phyloP scores from a whole-genome alignment of 2,329 filamentous ascomycete genomes.

The Fusarium vanettenii region DNA sequence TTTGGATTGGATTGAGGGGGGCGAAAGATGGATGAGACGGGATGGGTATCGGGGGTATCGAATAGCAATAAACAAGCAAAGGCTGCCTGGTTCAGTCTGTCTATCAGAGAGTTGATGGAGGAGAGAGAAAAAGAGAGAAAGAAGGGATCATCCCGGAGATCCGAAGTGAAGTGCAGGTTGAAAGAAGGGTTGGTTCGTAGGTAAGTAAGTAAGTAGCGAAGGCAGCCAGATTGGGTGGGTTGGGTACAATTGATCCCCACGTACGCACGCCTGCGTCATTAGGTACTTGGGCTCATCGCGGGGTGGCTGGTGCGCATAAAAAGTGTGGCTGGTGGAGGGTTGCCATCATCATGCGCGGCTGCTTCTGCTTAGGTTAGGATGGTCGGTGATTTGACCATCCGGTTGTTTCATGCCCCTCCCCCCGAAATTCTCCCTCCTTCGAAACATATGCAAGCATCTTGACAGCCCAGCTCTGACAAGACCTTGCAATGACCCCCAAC shows the following conservation, averaged over 20 bases:
- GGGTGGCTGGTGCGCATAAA: slow-evolving; percentile 39
- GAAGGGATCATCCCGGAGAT: slow-evolving; percentile 22
- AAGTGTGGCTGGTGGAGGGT: slow-evolving; percentile 1
- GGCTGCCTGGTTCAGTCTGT: slow-evolving; percentile 1
- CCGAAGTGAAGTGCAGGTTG: slow-evolving; percentile 19
- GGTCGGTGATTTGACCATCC: not conserved
- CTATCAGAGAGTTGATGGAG: slow-evolving; percentile 2
- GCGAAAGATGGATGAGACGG: not conserved
- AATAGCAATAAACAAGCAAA: slow-evolving; percentile 21
- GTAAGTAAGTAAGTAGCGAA: not conserved
- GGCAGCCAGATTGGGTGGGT: slow-evolving; percentile 30
- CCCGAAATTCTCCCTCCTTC: not conserved
- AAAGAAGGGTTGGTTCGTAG: slow-evolving; percentile 1
- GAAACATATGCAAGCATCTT: slow-evolving; percentile 3
- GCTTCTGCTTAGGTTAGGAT: not conserved
- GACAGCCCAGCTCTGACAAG: slow-evolving; percentile 6
- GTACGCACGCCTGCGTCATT: not conserved
- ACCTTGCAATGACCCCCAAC: slow-evolving; percentile 49
- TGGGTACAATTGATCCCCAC: not conserved
- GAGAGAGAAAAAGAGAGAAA: slow-evolving; percentile 7
- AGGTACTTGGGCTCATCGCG: not conserved
- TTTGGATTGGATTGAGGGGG: not conserved
- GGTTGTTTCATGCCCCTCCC: not conserved
- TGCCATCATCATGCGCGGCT: not conserved
- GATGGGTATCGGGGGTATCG: slow-evolving; percentile 21